Percentiles rank a stretch among this genome's conserved stretches.
Conservation (phyloP, 2,329 filamentous ascomycete species). For the Aspergillus sp. region DNA sequence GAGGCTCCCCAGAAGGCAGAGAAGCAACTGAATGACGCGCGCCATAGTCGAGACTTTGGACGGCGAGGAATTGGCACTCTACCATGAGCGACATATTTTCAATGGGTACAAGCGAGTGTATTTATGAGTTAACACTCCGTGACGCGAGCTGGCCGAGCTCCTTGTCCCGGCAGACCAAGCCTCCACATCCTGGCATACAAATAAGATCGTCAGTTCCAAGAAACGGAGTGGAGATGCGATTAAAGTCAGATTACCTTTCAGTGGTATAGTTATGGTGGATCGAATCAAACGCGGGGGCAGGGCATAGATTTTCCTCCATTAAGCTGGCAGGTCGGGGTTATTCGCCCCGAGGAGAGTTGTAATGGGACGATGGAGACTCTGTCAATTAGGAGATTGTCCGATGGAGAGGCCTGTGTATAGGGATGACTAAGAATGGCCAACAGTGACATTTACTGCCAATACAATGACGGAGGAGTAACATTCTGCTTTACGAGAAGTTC, state of each 20-base stretch:
- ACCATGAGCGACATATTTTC: neutral
- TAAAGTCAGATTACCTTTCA: neutral
- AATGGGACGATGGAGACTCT: neutral
- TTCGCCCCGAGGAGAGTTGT: slow-evolving; percentile 2
- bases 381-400: slow-evolving; percentile 7
- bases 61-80: neutral
- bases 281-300: neutral
- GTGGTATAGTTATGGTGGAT: neutral
- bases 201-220: slow-evolving; percentile 1
- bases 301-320: slow-evolving; percentile 14
- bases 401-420: slow-evolving; percentile 1
- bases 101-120: neutral
- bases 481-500: too few relatives aligned
- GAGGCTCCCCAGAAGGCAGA: slow-evolving; percentile 13
- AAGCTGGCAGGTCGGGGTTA: neutral
- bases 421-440: neutral
- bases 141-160: neutral
- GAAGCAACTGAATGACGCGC: slow-evolving; percentile 9
- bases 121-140: neutral
- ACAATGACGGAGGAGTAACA: too few relatives aligned
- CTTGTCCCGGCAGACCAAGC: neutral
- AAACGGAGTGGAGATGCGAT: neutral
- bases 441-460: too few relatives aligned
- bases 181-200: neutral
- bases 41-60: slow-evolving; percentile 11